phyloP scores from a whole-genome alignment of 2,329 filamentous ascomycete species.

The Purpureocillium takamizusanense region DNA sequence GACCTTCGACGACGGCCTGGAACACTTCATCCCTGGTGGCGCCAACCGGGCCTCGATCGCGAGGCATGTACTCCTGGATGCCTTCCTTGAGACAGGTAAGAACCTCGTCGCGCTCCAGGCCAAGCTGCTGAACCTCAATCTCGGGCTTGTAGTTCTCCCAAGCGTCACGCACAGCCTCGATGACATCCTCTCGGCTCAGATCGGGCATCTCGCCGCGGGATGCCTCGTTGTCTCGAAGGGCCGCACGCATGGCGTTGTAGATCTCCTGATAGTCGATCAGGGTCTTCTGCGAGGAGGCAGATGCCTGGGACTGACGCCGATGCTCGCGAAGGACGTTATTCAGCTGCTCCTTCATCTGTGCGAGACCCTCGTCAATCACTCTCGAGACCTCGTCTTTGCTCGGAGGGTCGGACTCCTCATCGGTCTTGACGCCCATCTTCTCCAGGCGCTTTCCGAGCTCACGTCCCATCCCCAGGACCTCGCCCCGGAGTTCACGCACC shows the following conservation, averaged over 20 bases:
- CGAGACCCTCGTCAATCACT: conserved; percentile 72
- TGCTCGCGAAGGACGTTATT: conserved; percentile 70
- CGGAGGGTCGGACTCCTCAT: conserved; percentile 38
- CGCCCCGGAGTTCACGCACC: conserved; percentile 80
- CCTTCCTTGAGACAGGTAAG: conserved; percentile 80
- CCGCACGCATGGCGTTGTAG: conserved; percentile 74
- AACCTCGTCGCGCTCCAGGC: conserved; percentile 83
- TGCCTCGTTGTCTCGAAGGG: conserved; percentile 53
- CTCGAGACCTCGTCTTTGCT: conserved; percentile 62
- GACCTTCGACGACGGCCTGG: conserved; percentile 72
- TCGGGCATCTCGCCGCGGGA: conserved; percentile 26
- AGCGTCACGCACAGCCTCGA: conserved; percentile 79
- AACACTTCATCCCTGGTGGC: conserved; percentile 80
- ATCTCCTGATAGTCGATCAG: conserved; percentile 72
- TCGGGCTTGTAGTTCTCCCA: conserved; percentile 94
- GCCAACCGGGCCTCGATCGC: conserved; percentile 41
- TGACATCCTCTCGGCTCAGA: conserved; percentile 71
- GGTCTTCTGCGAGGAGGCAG: conserved; percentile 50
- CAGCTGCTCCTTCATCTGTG: conserved; percentile 78
- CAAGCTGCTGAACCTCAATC: conserved; percentile 82
- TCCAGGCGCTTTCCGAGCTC: conserved; percentile 85
- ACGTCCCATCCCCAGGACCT: conserved; percentile 89
- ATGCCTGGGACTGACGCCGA: conserved; percentile 57
- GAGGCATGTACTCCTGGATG: conserved; percentile 61
- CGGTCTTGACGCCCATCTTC: conserved; percentile 42